Percentiles rank a stretch among this genome's conserved stretches.
Evolutionary conservation across 2,329 filamentous ascomycete genomes (phyloP).

Genomic region (Epichloe uncinata): DNA sequence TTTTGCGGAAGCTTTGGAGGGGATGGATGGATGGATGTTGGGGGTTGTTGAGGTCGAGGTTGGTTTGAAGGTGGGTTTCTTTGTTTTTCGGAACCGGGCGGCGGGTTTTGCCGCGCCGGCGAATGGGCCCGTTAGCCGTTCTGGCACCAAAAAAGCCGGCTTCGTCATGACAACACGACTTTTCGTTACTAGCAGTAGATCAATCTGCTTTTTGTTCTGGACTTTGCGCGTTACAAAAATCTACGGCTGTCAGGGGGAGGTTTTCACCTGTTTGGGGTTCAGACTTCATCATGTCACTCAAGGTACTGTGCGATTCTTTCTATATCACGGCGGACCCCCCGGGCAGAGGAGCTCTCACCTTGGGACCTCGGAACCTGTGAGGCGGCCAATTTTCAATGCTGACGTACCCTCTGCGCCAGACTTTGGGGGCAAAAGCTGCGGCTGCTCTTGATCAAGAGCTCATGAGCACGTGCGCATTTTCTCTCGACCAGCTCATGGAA

Average conservation of each 20-base stretch:
- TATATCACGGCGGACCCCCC: neutral
- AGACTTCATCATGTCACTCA: neutral
- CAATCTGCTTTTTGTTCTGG: too few species aligned
- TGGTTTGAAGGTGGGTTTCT: conserved; percentile 1
- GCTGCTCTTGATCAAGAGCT: conserved; percentile 84
- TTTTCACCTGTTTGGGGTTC: neutral
- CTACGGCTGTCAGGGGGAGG: too few species aligned
- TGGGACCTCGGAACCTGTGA: neutral
- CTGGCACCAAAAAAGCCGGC: too few species aligned
- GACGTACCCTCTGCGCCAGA: conserved; percentile 36
- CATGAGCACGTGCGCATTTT: conserved; percentile 80
- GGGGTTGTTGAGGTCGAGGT: neutral
- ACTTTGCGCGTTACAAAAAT: neutral
- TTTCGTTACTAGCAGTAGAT: too few species aligned
- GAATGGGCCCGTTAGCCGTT: conserved; percentile 5
- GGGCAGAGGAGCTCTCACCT: too few species aligned
- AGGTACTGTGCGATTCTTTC: neutral
- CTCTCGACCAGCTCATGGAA: conserved; percentile 95
- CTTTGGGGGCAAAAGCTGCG: conserved; percentile 75
- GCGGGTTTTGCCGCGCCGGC: conserved; percentile 23
- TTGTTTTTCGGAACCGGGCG: conserved; percentile 15
- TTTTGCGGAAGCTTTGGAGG: neutral
- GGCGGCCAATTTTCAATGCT: neutral
- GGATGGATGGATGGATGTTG: neutral
- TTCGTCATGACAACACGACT: neutral